Percentiles rank a stretch among this genome's conserved stretches.
phyloP scores from a whole-genome alignment of 129 eudicot species.

The Arctium minus region DNA sequence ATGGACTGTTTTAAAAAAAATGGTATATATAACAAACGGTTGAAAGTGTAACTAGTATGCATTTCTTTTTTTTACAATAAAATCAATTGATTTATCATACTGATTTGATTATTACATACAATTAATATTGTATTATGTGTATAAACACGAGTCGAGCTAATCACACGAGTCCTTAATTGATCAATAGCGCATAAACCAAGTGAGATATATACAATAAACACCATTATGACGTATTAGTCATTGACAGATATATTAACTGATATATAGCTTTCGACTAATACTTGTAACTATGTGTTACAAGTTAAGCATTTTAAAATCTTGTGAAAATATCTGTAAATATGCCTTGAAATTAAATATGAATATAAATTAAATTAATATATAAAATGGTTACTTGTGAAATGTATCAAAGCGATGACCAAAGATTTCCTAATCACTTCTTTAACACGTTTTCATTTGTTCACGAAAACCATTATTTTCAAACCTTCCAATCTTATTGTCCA shows the following conservation, averaged over 20 bases:
- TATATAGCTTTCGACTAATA: background rate
- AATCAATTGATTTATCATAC: too few relatives aligned
- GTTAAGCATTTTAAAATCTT: background rate
- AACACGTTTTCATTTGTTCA: slow-evolving; percentile 23
- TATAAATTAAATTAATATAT: background rate
- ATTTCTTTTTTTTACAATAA: too few relatives aligned
- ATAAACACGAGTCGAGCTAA: too few relatives aligned
- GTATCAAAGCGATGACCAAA: slow-evolving; percentile 14
- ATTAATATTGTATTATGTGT: too few relatives aligned
- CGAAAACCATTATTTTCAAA: slow-evolving; percentile 23
- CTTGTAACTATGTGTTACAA: background rate
- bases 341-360: background rate
- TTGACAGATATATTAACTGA: background rate
- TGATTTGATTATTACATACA: too few relatives aligned
- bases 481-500: background rate
- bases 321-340: slow-evolving; percentile 16
- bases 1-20: too few relatives aligned
- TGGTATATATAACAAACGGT: too few relatives aligned
- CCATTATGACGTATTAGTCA: too few relatives aligned
- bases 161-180: too few relatives aligned
- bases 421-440: slow-evolving; percentile 19
- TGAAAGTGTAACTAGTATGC: too few relatives aligned
- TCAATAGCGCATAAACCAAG: too few relatives aligned
- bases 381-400: slow-evolving; percentile 24
- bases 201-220: too few relatives aligned